Evolutionary conservation across 169 alveolate genomes (phyloP), one percentile per base, ranked within the genome.

Genomic region (Babesia ovata): DNA sequence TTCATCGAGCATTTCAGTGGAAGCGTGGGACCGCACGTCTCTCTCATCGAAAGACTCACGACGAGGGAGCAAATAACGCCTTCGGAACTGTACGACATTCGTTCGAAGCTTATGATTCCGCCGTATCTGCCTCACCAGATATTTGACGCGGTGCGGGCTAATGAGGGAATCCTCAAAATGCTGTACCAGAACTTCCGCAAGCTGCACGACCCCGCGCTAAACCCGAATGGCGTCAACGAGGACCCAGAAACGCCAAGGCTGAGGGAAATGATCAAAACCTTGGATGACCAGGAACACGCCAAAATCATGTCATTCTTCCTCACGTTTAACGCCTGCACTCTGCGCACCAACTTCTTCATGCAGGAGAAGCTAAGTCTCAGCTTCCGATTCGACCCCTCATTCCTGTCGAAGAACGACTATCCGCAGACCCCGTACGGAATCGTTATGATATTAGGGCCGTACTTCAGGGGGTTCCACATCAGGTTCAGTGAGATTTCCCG

Each of bases 401-500:
- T 89, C 48, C 62, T 89, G 53, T 83, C 84, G 36, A 87, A 85
- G 49, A 67, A 76, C 48, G 91, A 82, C 26, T 88, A 84, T 70
- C 92, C 93, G 52, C 82, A 85, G 33, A 70, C 72, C 33, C 93
- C 95, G 28, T 77, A 85, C 63, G 87, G 91, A 28, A 86, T 92
- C 26, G 90, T 86, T 42, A 74, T 92, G 87, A 69, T 90, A 0
- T 75, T 89, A 49, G 96, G 96, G 4, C 92, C 93, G 13, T 86
- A 85, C 76, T 92, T 92, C 81, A 78, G 84, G 76, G 95, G 95
- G 14, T 90, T 92, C 63, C 95, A 92, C 63, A 91, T 87, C 39
- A 60, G 94, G 33, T 92, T 90, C 85, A 65, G 86, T 21, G 92
- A 82, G 29, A 87, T 92, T 11, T 91, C 95, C 12, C 65, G 95